phyloP scores from a whole-genome alignment of 768 basidiomycete species.

The Scleroderma bovista region DNA sequence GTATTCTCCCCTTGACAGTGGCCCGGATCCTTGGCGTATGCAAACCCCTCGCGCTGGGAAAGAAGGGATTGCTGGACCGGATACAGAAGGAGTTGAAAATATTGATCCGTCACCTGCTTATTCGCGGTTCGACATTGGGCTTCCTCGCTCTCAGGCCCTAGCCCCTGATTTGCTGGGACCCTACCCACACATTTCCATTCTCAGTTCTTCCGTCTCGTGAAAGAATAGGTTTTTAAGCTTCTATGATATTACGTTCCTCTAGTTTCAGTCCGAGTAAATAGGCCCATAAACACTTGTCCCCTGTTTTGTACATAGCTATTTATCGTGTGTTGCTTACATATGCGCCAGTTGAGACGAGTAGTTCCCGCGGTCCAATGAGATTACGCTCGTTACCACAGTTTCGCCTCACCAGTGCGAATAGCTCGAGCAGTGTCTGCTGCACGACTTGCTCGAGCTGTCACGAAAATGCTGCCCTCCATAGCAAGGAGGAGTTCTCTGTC shows the following conservation, averaged over 20 bases:
- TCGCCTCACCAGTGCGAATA: too few species aligned
- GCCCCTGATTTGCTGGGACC: conserved; percentile 21
- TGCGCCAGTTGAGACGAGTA: too few species aligned
- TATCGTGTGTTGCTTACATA: neutral
- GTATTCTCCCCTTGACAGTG: too few species aligned
- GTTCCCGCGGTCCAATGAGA: too few species aligned
- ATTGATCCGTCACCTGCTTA: conserved; percentile 19
- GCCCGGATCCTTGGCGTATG: too few species aligned
- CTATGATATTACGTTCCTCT: too few species aligned
- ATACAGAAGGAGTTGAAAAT: conserved; percentile 3
- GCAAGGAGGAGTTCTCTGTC: conserved; percentile 12
- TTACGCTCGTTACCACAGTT: neutral
- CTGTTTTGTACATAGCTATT: too few species aligned
- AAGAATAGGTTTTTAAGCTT: neutral
- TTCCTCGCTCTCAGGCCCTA: conserved; percentile 7
- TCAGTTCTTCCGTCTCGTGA: conserved; percentile 5
- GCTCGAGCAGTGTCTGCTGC: neutral
- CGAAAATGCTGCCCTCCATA: conserved; percentile 28
- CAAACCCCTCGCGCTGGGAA: too few species aligned
- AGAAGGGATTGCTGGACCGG: too few species aligned
- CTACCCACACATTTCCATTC: conserved; percentile 18
- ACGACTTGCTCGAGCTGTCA: neutral
- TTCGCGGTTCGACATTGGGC: conserved; percentile 22
- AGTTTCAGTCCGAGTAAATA: too few species aligned
- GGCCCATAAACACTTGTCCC: too few species aligned